Evolutionary conservation across 2,329 filamentous ascomycete species (phyloP), one percentile per base, ranked within the genome.

Genomic region (Monascus ruber): DNA sequence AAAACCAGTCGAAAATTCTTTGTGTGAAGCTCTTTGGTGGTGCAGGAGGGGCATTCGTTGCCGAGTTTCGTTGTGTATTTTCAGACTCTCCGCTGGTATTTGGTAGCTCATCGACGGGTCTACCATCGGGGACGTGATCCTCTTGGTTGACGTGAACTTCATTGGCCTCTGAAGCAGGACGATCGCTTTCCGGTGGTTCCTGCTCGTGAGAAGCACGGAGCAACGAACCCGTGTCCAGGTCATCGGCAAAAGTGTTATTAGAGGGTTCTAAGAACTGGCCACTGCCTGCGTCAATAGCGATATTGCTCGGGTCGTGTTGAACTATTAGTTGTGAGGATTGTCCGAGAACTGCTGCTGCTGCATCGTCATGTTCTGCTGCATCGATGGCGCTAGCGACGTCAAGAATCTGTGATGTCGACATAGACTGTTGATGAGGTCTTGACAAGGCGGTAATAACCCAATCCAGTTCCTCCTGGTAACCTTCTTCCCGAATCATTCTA

Each of bases 401-500:
- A 24, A 8, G 5, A 34, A 2, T 25, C 10, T n/a, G n/a, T 4
- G 27, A 24, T 10, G 27, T n/a, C 26, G 31, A 34, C 4, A 24
- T 9, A 9, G 26, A 26, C 42, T 28, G 34, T 17, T 38, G 41
- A 24, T 53, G 45, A 10, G 57, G 41, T 17, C 51, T 56, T 44
- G 56, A 66, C 44, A 77, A 75, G 24, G 74, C 63, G 27, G 70
- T 66, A 7, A 81, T 68, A 66, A 78, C 76, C 54, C 77, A 76
- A 7, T 66, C 64, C 28, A 84, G 66, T 36, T 73, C 71, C 7
- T 76, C 73, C 40, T 74, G 68, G 2, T 76, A 67, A 4, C 72
- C 69, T 48, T 82, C 77, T 31, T 76, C 70, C 31, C 73, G 70
- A 27, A 82, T 77, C 24, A 83, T 76, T 32, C 69, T 64, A 3